Base-by-base conservation (phyloP, 805 yeast species). In the Ogataea angusta region DNA sequence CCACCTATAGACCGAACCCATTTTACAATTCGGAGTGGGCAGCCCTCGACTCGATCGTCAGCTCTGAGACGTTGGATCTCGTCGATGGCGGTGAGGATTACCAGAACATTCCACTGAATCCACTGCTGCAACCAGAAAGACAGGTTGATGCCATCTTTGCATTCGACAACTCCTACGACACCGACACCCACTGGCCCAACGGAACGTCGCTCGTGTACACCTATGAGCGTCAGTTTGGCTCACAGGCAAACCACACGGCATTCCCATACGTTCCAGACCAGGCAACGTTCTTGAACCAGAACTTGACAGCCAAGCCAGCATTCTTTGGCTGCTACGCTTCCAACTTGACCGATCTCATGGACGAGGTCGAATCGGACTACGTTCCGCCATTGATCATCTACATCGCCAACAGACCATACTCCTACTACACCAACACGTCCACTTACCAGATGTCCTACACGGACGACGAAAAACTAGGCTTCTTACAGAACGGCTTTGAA, bases 181-280 rank as follows among this genome's bases (percentile, higher is more conserved):
- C 87, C 4, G 60, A 66, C 32, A 60, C 63, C 27, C 51, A 41
- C 25, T 84, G 87, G 85, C 91, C 93, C 24, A 71, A 76, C 54
- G 91, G 90, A 36, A 52, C 77, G 4, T 73, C 89, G 1, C 54
- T 85, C 39, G 73, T 70, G 16, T 54, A 59, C 32, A 75, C 85
- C 10, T 82, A 74, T 54, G 64, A 68, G 45, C 70, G 89, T 48
- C 88, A 82, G 62, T 80, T 78, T 49, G 43, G 52, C 3, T 27
- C 48, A 14, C 73, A 73, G 49, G 82, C 81, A 21, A 69, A 73
- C 47, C 76, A 77, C 36, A 75, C 85, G 19, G 68, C 82, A 2
- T 85, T 84, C 72, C 95, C 95, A 8, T 76, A 83, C 51, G 90
- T 87, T 40, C 95, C 95, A 10, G 90, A 79, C 57, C 65, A 59